Evolutionary conservation across 1,284 basidiomycete genomes (phyloP).

Genomic region (Papiliotrema laurentii): DNA sequence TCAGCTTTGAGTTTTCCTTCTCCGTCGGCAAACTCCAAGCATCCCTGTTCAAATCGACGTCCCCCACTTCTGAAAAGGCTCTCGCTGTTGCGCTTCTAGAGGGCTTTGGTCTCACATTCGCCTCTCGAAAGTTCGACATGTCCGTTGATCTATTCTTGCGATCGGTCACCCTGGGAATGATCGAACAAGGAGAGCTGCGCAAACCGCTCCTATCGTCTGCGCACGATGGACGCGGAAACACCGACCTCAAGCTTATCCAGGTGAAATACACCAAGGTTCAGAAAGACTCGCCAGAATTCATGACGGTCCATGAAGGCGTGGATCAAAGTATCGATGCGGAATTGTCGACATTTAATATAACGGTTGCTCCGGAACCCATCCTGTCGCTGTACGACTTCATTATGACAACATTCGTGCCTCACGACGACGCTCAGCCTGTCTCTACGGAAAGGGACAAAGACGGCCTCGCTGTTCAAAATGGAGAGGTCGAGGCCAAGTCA

Average conservation of each 20-base stretch:
- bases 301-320: slow-evolving; percentile 75
- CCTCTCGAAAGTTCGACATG: slow-evolving; percentile 78
- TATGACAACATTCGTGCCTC: slow-evolving; percentile 88
- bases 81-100: slow-evolving; percentile 79
- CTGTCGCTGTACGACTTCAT: slow-evolving; percentile 93
- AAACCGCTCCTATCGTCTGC: slow-evolving; percentile 76
- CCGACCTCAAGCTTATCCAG: slow-evolving; percentile 67
- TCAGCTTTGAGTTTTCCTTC: slow-evolving; percentile 84
- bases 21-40: slow-evolving; percentile 83
- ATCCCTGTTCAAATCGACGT: slow-evolving; percentile 63
- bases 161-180: slow-evolving; percentile 57
- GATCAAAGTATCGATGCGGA: slow-evolving; percentile 85
- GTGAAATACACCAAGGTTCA: slow-evolving; percentile 80
- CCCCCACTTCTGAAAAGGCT: slow-evolving; percentile 34
- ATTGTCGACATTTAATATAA: slow-evolving; percentile 88
- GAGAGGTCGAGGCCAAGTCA: slow-evolving; percentile 12
- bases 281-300: slow-evolving; percentile 81
- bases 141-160: slow-evolving; percentile 78
- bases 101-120: slow-evolving; percentile 71
- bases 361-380: slow-evolving; percentile 86
- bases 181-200: slow-evolving; percentile 58
- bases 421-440: slow-evolving; percentile 33
- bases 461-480: slow-evolving; percentile 9
- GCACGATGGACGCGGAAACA: slow-evolving; percentile 47
- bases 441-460: slow-evolving; percentile 23